These are phyloP conservation scores for Magnolia sinica DNA, from an alignment of 164 flowering plant species.

Conservation along the genomic window DNA sequence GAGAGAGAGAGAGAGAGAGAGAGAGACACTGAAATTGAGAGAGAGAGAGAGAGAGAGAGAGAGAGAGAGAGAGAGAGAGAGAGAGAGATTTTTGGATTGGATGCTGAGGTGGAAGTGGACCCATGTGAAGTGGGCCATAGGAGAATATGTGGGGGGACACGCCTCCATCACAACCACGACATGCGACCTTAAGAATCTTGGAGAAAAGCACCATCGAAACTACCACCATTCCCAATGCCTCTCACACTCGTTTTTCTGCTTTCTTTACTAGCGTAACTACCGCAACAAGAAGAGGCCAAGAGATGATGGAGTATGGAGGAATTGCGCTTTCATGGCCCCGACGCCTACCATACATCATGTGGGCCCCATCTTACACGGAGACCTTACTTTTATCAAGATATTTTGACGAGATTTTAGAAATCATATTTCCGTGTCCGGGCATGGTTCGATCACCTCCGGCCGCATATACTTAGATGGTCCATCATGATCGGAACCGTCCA, in stretches of 20 bases:
- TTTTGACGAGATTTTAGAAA: background rate
- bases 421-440: background rate
- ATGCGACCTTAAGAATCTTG: slow-evolving; percentile 56
- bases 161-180: slow-evolving; percentile 55
- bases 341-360: background rate
- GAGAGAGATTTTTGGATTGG: slow-evolving; percentile 1
- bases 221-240: slow-evolving; percentile 23
- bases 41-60: slow-evolving; percentile 5
- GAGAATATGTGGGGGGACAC: slow-evolving; percentile 28
- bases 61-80: slow-evolving; percentile 1
- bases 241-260: slow-evolving; percentile 13
- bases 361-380: background rate
- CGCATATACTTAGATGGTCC: background rate
- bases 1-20: slow-evolving; percentile 1
- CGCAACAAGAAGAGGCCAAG: slow-evolving; percentile 33
- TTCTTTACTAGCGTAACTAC: slow-evolving; percentile 41
- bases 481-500: background rate
- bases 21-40: slow-evolving; percentile 3
- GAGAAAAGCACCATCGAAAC: slow-evolving; percentile 48
- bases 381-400: background rate
- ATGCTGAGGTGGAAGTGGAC: background rate
- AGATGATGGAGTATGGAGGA: slow-evolving; percentile 46
- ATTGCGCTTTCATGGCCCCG: slow-evolving; percentile 44
- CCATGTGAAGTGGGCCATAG: background rate
- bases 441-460: background rate